A percentile compares a stretch with the other conserved stretches of the same genome.
phyloP scores from a whole-genome alignment of 345 rosid genomes.

The Kernera saxatilis region DNA sequence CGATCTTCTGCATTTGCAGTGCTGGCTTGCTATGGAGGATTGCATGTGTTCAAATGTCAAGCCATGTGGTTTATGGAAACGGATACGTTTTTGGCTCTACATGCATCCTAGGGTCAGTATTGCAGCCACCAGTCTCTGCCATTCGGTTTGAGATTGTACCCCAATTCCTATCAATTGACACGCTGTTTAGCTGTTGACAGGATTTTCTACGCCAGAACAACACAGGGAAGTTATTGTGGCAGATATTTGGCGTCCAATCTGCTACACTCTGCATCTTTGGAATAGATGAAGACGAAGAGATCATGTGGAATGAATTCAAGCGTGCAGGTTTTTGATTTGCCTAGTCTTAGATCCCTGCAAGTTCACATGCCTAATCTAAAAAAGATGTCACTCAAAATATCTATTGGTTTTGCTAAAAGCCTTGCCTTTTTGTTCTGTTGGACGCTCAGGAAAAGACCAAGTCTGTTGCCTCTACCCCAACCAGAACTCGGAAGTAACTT shows the following conservation, averaged over 20 bases:
- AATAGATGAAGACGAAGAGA: constrained; percentile 80
- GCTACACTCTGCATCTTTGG: constrained; percentile 89
- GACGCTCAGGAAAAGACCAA: constrained; percentile 55
- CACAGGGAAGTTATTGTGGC: constrained; percentile 93
- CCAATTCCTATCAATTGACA: background rate
- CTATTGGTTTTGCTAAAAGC: background rate
- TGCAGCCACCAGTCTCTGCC: background rate
- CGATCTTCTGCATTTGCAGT: constrained; percentile 41
- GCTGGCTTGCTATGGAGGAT: constrained; percentile 95
- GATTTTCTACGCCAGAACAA: constrained; percentile 94
- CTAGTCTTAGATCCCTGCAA: background rate
- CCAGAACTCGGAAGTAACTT: constrained; percentile 46
- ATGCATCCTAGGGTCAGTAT: constrained; percentile 94
- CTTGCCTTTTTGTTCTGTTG: constrained; percentile 2
- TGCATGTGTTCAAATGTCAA: constrained; percentile 76
- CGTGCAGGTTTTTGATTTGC: constrained; percentile 47
- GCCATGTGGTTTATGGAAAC: constrained; percentile 57
- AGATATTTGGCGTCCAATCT: constrained; percentile 70
- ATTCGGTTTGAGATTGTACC: background rate
- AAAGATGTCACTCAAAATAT: background rate
- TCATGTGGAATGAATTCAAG: constrained; percentile 85
- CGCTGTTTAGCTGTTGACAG: constrained; percentile 34
- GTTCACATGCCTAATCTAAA: background rate
- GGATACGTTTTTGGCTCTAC: constrained; percentile 81
- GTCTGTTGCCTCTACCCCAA: constrained; percentile 93